phyloP scores from a whole-genome alignment of 108 stramenopile species.

The Mediolabrus comicus region DNA sequence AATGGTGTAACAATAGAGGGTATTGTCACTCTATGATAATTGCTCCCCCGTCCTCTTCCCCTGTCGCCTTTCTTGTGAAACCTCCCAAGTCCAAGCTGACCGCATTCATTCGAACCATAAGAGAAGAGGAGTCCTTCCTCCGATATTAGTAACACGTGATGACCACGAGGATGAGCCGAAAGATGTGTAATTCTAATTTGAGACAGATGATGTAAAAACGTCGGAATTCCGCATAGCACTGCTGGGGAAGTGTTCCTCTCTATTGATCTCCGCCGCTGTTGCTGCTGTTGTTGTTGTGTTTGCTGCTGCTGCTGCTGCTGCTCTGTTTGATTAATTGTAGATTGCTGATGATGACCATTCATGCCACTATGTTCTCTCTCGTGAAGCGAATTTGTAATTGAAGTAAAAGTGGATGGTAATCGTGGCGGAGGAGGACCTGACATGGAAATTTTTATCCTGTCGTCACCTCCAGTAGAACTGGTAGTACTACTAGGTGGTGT shows the following conservation, averaged over 20 bases:
- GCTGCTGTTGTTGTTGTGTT: neutral
- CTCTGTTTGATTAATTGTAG: neutral
- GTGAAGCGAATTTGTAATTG: neutral
- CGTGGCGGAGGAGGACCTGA: neutral
- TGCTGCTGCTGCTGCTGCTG: neutral
- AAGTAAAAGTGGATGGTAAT: neutral
- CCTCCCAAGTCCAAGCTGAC: slow-evolving; percentile 74
- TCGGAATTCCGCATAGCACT: slow-evolving; percentile 68
- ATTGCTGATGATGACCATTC: neutral
- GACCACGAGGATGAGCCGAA: slow-evolving; percentile 79
- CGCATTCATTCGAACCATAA: slow-evolving; percentile 74
- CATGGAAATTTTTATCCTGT: neutral
- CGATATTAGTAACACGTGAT: slow-evolving; percentile 78
- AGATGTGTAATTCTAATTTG: slow-evolving; percentile 68
- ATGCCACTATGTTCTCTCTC: neutral
- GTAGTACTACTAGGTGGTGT: neutral
- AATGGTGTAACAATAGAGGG: slow-evolving; percentile 80
- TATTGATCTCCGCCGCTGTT: neutral
- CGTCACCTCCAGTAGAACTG: neutral
- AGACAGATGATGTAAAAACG: slow-evolving; percentile 60
- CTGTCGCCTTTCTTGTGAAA: slow-evolving; percentile 21
- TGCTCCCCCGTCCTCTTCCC: slow-evolving; percentile 38
- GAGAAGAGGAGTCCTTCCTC: slow-evolving; percentile 75
- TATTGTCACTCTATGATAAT: slow-evolving; percentile 8
- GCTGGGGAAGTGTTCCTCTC: neutral